Evolutionary conservation across 345 rosid species (phyloP), one percentile per base, ranked within the genome.

Genomic region (Mallotus nudiflorus): DNA sequence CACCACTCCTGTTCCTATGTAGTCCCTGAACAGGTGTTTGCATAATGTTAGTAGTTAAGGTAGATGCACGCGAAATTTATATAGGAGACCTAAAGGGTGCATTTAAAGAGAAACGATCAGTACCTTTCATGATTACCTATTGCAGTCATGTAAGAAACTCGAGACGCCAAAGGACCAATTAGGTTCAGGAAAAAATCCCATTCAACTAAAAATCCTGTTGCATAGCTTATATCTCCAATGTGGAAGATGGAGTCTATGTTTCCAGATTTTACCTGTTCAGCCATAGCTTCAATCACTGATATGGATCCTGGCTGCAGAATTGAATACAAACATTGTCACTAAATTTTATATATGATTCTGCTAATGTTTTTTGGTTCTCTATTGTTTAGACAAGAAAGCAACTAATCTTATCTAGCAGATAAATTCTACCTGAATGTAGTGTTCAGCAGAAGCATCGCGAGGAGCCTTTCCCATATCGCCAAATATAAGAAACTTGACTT

Each of bases 381-480:
- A 42, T 42, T 9, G 46, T 42, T 4, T 9, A 42, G 13, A 3
- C 4, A 8, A 3, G 9, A 4, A 42, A 8, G 4, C 9, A 2
- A 42, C 4, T 42, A 9, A 9, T 1, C 2, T 42, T 42, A 8
- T 4, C 9, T 12, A 42, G 42, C 9, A 12, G 46, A n/a, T 53
- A 37, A 37, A 12, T 48, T 3, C 11, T 51, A 84, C 92, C 87
- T 88, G 94, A 65, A 84, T 82, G 74, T 75, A 89, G 73, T 89
- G 95, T 62, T 89, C 95, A 0, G n/a, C 68, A 60, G 91, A 83
- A 53, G 79, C 75, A 75, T 89, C 95, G 1, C 39, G 78, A 28
- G 95, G 95, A 48, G 95, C 86, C 72, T 89, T 89, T 57, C 91
- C 95, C 95, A 89, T 89, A 35, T 89, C 95, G 12, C 91, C 95